These are phyloP conservation scores for Musa beccarii DNA, from an alignment of 176 grass and related monocot genomes.

Conservation along the genomic window DNA sequence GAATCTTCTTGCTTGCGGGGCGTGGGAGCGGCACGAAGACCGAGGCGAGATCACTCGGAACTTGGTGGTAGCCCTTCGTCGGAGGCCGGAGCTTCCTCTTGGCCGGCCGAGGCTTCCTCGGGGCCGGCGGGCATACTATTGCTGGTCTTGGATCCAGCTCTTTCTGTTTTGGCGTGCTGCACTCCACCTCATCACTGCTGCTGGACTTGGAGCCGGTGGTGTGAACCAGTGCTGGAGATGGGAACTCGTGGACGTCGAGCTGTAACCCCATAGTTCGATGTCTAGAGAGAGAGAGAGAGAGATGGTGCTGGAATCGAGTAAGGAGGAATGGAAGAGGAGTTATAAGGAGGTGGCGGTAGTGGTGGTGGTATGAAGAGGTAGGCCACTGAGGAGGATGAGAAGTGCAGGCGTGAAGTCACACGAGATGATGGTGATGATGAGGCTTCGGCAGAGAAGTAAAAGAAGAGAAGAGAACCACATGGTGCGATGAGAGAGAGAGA, in stretches of 20 bases:
- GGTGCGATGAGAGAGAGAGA: not conserved
- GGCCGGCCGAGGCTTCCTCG: not conserved
- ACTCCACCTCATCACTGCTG: not conserved
- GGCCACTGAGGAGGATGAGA: not conserved
- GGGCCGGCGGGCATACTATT: conserved; percentile 3
- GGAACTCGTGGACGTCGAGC: not conserved
- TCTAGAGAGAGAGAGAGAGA: too few species aligned
- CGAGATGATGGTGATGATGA: conserved; percentile 10
- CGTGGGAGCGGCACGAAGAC: not conserved
- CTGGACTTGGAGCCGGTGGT: too few species aligned
- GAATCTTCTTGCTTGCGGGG: not conserved
- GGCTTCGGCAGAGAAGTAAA: not conserved
- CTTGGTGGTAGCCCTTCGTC: not conserved
- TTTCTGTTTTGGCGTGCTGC: not conserved
- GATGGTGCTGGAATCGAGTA: not conserved
- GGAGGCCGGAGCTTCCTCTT: not conserved
- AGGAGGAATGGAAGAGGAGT: too few species aligned
- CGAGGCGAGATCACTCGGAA: not conserved
- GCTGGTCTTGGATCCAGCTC: not conserved
- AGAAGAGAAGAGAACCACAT: conserved; percentile 6
- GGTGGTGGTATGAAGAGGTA: conserved; percentile 2
- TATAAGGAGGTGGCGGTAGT: not conserved
- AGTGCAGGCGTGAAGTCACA: conserved; percentile 11
- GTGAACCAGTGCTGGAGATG: too few species aligned
- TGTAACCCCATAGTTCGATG: not conserved